Evolutionary conservation across 305 asterid species (phyloP), one percentile per base, ranked within the genome.

Genomic region (Striga hermonthica): DNA sequence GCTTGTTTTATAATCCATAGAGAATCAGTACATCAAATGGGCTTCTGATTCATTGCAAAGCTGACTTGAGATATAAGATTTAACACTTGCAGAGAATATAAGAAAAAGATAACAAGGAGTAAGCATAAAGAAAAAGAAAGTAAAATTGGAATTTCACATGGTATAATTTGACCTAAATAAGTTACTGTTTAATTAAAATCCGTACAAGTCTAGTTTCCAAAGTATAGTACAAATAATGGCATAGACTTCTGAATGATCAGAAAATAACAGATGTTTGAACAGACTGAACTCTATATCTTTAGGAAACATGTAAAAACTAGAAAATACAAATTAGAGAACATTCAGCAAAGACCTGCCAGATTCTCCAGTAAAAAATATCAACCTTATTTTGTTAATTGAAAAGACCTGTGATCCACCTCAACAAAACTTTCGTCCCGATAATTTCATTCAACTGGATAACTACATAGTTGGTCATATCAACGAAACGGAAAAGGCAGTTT

Each of bases 341-440:
- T 22, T 22, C n/a, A n/a, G n/a, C n/a, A n/a, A n/a, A n/a, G n/a
- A n/a, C n/a, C 31, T 22, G 31, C 31, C 31, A 22, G 31, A 22
- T 22, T 22, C 31, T 22, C 31, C 31, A 22, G 31, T 22, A 22
- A 22, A 22, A 22, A 22, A 22, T 22, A 22, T 22, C 31, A 22
- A 22, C 31, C 2, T 22, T 22, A 22, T 22, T 22, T 22, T 22
- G 31, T 22, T 22, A 22, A 22, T 22, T 22, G 31, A 22, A 22
- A 22, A 22, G 31, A 22, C n/a, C n/a, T 22, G 62, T 35, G 67
- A 39, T 62, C 5, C 38, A 6, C 37, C 38, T n/a, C 62, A 65
- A 55, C 64, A 59, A 43, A 53, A n/a, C 64, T 41, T 53, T 34
- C 62, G 72, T 52, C 65, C 28, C 9, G 56, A 60, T 44, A 57